Conservation (phyloP, 2,329 filamentous ascomycete species). For the Zasmidium cellare region DNA sequence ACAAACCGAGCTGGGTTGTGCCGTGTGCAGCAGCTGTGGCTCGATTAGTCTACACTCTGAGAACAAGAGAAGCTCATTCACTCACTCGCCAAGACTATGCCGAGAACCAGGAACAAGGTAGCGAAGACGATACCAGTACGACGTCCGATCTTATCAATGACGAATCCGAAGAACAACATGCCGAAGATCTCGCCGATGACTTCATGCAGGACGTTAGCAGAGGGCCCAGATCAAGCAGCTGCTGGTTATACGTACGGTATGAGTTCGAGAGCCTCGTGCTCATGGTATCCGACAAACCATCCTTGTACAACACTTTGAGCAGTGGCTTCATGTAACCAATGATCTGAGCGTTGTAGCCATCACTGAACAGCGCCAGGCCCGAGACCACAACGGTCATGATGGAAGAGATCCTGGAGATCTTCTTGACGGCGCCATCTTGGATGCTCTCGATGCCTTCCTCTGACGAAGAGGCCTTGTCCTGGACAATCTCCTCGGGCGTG, state of each 20-base stretch:
- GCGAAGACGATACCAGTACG: slow-evolving; percentile 50
- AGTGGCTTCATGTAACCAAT: slow-evolving; percentile 49
- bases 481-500: background rate
- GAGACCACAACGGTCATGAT: slow-evolving; percentile 48
- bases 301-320: slow-evolving; percentile 40
- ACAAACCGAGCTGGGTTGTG: slow-evolving; percentile 44
- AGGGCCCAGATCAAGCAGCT: too few relatives aligned
- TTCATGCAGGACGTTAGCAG: too few relatives aligned
- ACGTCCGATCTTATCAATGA: slow-evolving; percentile 54
- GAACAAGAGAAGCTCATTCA: background rate
- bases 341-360: slow-evolving; percentile 41
- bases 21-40: slow-evolving; percentile 44
- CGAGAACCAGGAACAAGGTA: slow-evolving; percentile 49
- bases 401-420: slow-evolving; percentile 32
- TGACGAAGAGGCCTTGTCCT: background rate
- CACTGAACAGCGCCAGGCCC: slow-evolving; percentile 41
- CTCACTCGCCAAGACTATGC: slow-evolving; percentile 44
- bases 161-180: slow-evolving; percentile 55
- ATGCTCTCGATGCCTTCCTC: slow-evolving; percentile 5
- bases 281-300: slow-evolving; percentile 45
- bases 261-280: slow-evolving; percentile 57
- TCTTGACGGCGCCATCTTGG: slow-evolving; percentile 10
- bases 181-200: slow-evolving; percentile 58
- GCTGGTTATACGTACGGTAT: slow-evolving; percentile 31
- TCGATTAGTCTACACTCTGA: background rate